phyloP scores from a whole-genome alignment of 768 basidiomycete genomes.

The Thelephora ganbajun region DNA sequence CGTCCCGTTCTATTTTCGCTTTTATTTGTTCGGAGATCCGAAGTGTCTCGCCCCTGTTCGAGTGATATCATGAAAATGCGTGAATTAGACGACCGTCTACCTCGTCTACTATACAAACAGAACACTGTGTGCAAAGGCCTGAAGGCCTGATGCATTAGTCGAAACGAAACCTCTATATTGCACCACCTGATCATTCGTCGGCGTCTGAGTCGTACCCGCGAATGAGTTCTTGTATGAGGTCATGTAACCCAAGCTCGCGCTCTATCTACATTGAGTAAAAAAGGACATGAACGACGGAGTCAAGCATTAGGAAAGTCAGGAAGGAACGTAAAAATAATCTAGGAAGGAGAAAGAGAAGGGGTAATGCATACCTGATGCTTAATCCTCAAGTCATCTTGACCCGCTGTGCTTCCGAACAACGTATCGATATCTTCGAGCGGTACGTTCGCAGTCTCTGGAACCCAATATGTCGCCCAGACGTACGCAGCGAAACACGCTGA shows the following conservation, averaged over 20 bases:
- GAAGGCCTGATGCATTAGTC: too few species aligned
- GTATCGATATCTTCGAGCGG: conserved; percentile 67
- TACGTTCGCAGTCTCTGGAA: conserved; percentile 69
- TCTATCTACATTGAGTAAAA: conserved; percentile 32
- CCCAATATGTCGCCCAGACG: conserved; percentile 52
- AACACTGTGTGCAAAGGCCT: too few species aligned
- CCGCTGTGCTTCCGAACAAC: conserved; percentile 48
- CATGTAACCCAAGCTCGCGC: conserved; percentile 35
- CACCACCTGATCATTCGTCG: background rate
- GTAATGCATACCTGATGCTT: conserved; percentile 35
- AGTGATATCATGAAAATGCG: too few species aligned
- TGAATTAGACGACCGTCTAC: too few species aligned
- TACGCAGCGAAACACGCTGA: conserved; percentile 52
- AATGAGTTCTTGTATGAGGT: conserved; percentile 25
- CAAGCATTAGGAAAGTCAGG: background rate
- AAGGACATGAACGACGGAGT: background rate
- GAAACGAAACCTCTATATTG: too few species aligned
- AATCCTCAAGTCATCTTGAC: conserved; percentile 34
- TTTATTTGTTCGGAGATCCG: too few species aligned
- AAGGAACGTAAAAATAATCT: background rate
- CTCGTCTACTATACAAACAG: too few species aligned
- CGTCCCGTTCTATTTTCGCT: too few species aligned
- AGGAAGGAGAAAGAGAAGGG: background rate
- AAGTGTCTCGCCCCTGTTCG: too few species aligned
- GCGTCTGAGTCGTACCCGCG: background rate